A percentile compares a stretch with the other conserved stretches of the same genome.
Conservation (phyloP, 2,329 filamentous ascomycete genomes). For the Colletotrichum siamense region DNA sequence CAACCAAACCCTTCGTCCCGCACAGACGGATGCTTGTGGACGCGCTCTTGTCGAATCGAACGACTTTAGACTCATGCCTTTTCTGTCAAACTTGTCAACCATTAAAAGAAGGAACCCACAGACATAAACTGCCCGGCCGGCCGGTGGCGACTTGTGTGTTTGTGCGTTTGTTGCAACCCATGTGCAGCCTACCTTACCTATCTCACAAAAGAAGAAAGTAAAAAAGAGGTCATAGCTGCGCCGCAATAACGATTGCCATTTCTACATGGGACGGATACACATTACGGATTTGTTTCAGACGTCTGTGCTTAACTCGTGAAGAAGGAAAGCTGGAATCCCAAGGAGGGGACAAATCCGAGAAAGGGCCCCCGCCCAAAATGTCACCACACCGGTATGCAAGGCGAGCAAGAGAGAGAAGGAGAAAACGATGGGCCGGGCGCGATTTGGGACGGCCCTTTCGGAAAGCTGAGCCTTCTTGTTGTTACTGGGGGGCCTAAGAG, state of each 20-base stretch:
- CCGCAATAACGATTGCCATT: not conserved
- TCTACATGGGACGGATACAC: constrained; percentile 7
- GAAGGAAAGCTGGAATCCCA: not conserved
- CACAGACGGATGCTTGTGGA: constrained; percentile 1
- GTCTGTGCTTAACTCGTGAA: not conserved
- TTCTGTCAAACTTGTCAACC: constrained; percentile 7
- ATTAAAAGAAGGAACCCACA: not conserved
- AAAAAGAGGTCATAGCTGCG: not conserved
- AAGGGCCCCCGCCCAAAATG: not conserved
- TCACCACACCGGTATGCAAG: constrained; percentile 2
- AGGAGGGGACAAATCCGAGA: not conserved
- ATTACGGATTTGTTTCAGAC: not conserved
- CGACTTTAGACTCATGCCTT: not conserved
- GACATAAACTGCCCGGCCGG: not conserved
- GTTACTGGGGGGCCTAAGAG: not conserved
- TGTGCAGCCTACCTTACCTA: not conserved
- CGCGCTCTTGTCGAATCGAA: not conserved
- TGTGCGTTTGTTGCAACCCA: not conserved
- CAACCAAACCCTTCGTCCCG: not conserved
- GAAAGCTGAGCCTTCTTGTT: not conserved
- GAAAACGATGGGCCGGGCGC: not conserved
- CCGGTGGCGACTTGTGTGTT: not conserved
- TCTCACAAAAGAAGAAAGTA: not conserved
- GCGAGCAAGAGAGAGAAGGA: not conserved
- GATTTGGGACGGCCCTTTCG: not conserved